Percentiles rank a stretch among this genome's conserved stretches.
Evolutionary conservation across 371 early-diverging fungal species (phyloP).

Genomic region (Mucor circinelloides): DNA sequence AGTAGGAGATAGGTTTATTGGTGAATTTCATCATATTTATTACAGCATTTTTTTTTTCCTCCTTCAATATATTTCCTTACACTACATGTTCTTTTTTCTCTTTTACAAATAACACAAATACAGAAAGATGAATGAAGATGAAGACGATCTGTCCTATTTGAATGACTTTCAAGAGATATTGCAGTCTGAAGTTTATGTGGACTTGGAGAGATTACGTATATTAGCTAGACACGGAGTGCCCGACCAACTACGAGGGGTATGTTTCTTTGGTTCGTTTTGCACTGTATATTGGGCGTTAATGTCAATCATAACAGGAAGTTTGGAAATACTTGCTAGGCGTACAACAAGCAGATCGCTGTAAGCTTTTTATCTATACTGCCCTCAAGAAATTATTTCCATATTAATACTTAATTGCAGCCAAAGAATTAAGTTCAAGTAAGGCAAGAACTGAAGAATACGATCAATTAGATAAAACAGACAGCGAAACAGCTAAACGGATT

Average conservation of each 20-base stretch:
- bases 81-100: background rate
- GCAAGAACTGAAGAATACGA: slow-evolving; percentile 75
- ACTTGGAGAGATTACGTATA: slow-evolving; percentile 81
- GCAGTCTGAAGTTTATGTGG: slow-evolving; percentile 87
- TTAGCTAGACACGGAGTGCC: slow-evolving; percentile 90
- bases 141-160: slow-evolving; percentile 54
- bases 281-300: background rate
- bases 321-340: slow-evolving; percentile 92
- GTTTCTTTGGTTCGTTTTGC: slow-evolving; percentile 9
- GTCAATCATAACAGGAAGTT: slow-evolving; percentile 72
- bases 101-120: background rate
- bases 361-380: slow-evolving; percentile 17
- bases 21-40: background rate
- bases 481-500: slow-evolving; percentile 79
- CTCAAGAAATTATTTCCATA: background rate
- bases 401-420: slow-evolving; percentile 49
- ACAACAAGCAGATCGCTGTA: slow-evolving; percentile 85
- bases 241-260: slow-evolving; percentile 80
- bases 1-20: background rate
- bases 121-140: slow-evolving; percentile 13
- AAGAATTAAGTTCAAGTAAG: slow-evolving; percentile 70
- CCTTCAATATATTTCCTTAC: background rate
- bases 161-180: slow-evolving; percentile 83
- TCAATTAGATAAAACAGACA: slow-evolving; percentile 74
- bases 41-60: background rate